Conservation (phyloP, 164 flowering plant genomes). For the Liquidambar formosana region DNA sequence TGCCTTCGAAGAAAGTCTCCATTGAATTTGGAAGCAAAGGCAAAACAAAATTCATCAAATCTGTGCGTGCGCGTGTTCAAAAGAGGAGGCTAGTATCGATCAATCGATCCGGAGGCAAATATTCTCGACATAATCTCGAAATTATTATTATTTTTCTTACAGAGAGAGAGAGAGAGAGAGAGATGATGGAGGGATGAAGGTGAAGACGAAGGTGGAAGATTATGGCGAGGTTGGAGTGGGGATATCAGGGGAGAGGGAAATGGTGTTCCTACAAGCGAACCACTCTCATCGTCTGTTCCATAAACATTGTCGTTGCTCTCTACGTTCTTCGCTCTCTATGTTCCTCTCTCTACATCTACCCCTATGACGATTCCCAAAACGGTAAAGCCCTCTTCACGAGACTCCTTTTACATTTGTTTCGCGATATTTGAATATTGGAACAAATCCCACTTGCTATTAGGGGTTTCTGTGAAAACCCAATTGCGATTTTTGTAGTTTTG, state of each 20-base stretch:
- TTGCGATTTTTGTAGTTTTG: slow-evolving; percentile 4
- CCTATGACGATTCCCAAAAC: slow-evolving; percentile 30
- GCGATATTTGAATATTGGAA: not conserved
- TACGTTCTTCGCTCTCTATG: slow-evolving; percentile 75
- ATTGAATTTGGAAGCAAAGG: not conserved
- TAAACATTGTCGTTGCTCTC: slow-evolving; percentile 81
- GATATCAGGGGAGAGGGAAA: slow-evolving; percentile 36
- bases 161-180: slow-evolving; percentile 1
- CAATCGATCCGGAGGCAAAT: not conserved
- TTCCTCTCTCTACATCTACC: slow-evolving; percentile 55
- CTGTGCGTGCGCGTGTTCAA: not conserved
- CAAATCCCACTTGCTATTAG: slow-evolving; percentile 1
- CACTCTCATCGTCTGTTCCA: slow-evolving; percentile 67
- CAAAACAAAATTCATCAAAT: not conserved
- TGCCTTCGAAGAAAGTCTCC: not conserved
- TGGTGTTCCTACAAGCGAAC: slow-evolving; percentile 69
- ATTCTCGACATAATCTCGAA: not conserved
- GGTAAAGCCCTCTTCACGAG: too few species aligned
- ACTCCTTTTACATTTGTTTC: too few species aligned
- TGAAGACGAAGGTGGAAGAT: slow-evolving; percentile 20
- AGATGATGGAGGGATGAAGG: slow-evolving; percentile 45
- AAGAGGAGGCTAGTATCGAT: not conserved
- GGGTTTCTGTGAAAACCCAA: not conserved
- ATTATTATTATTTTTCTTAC: too few species aligned
- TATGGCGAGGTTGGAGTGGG: slow-evolving; percentile 65